Base-by-base conservation (phyloP, 2,329 filamentous ascomycete genomes). In the Penicillium sp. region DNA sequence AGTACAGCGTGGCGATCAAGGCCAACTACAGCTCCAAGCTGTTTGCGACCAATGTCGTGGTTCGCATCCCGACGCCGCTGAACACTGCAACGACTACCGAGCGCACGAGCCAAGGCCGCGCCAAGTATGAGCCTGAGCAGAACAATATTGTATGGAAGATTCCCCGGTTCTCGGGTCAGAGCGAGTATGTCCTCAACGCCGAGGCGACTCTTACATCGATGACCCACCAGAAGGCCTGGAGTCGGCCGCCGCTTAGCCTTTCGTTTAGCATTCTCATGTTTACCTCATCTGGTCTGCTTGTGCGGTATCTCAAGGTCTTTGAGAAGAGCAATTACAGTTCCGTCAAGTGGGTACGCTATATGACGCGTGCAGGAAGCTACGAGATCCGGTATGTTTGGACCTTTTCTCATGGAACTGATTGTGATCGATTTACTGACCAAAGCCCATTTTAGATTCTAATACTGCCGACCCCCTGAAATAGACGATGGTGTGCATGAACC, bases 101-200 rank as follows among this genome's bases (percentile, higher is more conserved):
- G 80, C 88, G 95, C 54, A 96, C 93, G 64, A 95, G 91, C 1
- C 93, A 98, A 79, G 96, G 95, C 63, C 97, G 97, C 76, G 95
- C 95, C 61, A 98, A 97, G 80, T 99, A 99, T 79, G 96, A 99
- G 80, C 96, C 95, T 0, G 91, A 93, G 66, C 93, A 97, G 75
- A 99, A 99, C 83, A 92, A 94, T 74, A 98, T 99, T 67, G 91
- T 98, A 13, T 99, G 95, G 95, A 98, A 97, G 85, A 98, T 99
- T 69, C 91, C 93, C 13, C 87, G 95, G n/a, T 99, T 99, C 80
- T 95, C 93, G 0, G 95, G 95, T n/a, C 93, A 97, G 80, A 94
- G 90, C 80, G 95, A 99, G 79, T 99, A 90, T 68, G 94, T 99
- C 13, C 84, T 99, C 61, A 96, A 91, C 71, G 95, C 95, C 10